Base-by-base conservation (phyloP, 345 rosid species). In the Pistacia integerrima region DNA sequence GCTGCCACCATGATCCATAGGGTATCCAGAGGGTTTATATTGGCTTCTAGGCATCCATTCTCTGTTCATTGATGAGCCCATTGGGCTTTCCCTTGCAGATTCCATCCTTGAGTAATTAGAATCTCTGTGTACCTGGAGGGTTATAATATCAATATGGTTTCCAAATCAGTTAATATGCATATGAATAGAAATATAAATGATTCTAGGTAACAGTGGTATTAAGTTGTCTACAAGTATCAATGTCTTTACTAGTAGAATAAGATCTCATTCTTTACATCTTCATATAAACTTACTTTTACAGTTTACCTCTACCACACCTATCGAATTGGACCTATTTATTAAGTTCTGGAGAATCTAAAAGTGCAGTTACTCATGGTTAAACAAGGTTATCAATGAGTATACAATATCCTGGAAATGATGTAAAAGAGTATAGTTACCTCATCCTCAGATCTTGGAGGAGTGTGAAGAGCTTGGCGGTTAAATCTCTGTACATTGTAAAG, bases 401-500 rank as follows among this genome's bases (percentile, higher is more conserved):
- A 72, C 25, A 33, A 25, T 67, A 28, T 58, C 51, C 12, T 10
- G 44, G 46, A 51, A 30, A n/a, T 0, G 52, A 57, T 2, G 38
- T 30, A 12, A 36, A 64, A 22, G 62, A 28, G 44, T 0, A 35
- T 30, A 28, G 51, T 68, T 85, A 95, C 98, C 92, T 88, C 97
- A 70, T 93, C 98, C 78, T 92, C 97, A 25, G 97, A 91, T 85
- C 98, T 87, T 5, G 92, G 81, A n/a, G 99, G 98, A 49, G 97
- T 91, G 77, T 92, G 85, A 67, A 96, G 93, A 57, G 99, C 97
- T 80, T 93, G 98, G 4, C 97, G 92, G 65, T 96, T 96, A 75
- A 96, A 96, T 88, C 91, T 93, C 70, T 93, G 99, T 52, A 96
- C 99, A 82, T 96, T 93, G 77, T 96, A 96, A 57, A 96, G 97